These are phyloP conservation scores for Begonia peltatifolia DNA, from an alignment of 306 rosid genomes.

Conservation along the genomic window DNA sequence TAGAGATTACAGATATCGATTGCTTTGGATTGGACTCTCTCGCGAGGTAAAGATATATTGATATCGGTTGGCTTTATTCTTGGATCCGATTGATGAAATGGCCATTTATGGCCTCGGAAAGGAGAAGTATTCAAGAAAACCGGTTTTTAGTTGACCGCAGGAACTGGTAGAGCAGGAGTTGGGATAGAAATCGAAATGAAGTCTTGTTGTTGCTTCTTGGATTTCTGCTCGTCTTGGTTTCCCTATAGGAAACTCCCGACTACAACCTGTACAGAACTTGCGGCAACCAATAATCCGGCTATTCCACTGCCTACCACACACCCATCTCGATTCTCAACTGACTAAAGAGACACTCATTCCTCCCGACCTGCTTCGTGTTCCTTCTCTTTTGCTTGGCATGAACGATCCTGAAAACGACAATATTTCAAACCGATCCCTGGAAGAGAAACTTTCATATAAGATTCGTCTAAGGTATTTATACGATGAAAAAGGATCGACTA, in stretches of 20 bases:
- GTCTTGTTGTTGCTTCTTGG: conserved; percentile 58
- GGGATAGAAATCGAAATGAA: conserved; percentile 25
- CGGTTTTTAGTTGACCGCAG: conserved; percentile 49
- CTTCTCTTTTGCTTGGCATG: conserved; percentile 67
- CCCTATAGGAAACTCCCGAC: conserved; percentile 93
- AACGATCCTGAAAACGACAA: conserved; percentile 83
- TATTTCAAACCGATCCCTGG: conserved; percentile 83
- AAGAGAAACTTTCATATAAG: background rate
- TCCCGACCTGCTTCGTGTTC: conserved; percentile 74
- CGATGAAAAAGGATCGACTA: background rate
- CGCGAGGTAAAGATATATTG: conserved; percentile 32
- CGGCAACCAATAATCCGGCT: conserved; percentile 85
- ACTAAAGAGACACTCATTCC: conserved; percentile 91
- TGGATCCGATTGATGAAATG: conserved; percentile 42
- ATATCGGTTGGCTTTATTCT: conserved; percentile 55
- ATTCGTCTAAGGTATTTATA: too few relatives aligned
- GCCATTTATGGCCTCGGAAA: conserved; percentile 58
- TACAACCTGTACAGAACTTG: conserved; percentile 84
- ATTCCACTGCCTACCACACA: conserved; percentile 90
- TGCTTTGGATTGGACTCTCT: conserved; percentile 15
- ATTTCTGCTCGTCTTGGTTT: conserved; percentile 72
- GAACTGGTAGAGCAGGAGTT: conserved; percentile 41
- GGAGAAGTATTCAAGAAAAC: conserved; percentile 28
- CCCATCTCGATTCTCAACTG: conserved; percentile 83
- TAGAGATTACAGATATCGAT: conserved; percentile 19